These are phyloP conservation scores for Nasturtium officinale DNA, from an alignment of 345 rosid genomes.

Conservation along the genomic window DNA sequence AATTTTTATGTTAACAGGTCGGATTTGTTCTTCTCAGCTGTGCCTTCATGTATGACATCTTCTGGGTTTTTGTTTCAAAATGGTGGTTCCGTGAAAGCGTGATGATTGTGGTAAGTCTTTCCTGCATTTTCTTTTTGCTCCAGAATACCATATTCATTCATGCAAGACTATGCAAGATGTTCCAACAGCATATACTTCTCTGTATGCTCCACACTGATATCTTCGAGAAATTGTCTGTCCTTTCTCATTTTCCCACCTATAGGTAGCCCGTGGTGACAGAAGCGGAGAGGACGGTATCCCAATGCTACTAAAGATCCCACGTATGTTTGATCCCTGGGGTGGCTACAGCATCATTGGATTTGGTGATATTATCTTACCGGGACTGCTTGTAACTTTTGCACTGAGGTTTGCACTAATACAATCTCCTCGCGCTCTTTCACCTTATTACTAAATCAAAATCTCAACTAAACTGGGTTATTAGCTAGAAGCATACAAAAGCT, in stretches of 20 bases:
- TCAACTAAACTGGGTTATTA: slow-evolving; percentile 4
- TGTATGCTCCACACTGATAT: slow-evolving; percentile 13
- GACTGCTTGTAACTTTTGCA: slow-evolving; percentile 87
- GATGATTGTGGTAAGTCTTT: slow-evolving; percentile 88
- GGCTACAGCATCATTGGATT: slow-evolving; percentile 97
- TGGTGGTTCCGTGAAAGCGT: slow-evolving; percentile 97
- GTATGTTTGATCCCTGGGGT: slow-evolving; percentile 99
- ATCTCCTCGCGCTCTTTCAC: slow-evolving; percentile 1
- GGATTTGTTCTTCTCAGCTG: slow-evolving; percentile 95
- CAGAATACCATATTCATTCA: slow-evolving; percentile 18
- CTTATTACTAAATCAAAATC: slow-evolving; percentile 1
- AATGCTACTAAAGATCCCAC: slow-evolving; percentile 91
- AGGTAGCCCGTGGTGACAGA: slow-evolving; percentile 98
- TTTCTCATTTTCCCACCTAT: slow-evolving; percentile 26
- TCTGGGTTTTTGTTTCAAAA: slow-evolving; percentile 98
- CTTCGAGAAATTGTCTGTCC: neutral
- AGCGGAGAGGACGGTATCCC: slow-evolving; percentile 98
- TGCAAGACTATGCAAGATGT: slow-evolving; percentile 4
- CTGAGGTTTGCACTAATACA: slow-evolving; percentile 57
- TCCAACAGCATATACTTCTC: slow-evolving; percentile 1
- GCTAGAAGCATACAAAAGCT: slow-evolving; percentile 15
- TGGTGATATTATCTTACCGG: slow-evolving; percentile 96
- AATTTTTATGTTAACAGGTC: slow-evolving; percentile 59
- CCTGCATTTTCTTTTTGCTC: neutral
- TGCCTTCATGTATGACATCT: slow-evolving; percentile 94